Evolutionary conservation across 305 asterid species (phyloP).

Genomic region (Petunia hybrid): DNA sequence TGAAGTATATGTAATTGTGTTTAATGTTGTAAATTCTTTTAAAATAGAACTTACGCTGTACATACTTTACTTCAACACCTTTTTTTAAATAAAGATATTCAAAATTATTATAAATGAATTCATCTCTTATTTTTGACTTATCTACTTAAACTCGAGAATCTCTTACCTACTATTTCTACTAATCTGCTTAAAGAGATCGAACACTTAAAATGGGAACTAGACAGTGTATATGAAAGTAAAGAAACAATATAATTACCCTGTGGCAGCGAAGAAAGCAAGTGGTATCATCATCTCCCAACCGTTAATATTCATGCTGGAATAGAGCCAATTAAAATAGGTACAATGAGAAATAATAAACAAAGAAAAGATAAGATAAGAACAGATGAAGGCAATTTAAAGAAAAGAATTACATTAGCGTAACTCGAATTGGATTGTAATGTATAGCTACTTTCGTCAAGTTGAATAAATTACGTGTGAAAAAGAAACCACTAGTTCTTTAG

Average conservation of each 20-base stretch:
- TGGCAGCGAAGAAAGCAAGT: conserved; percentile 62
- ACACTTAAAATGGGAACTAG: background rate
- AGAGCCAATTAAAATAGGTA: background rate
- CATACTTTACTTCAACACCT: background rate
- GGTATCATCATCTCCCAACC: conserved; percentile 75
- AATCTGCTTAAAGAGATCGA: background rate
- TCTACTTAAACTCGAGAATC: background rate
- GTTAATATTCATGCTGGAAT: conserved; percentile 62
- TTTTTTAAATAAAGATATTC: background rate
- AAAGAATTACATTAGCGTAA: background rate
- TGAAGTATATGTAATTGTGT: no score
- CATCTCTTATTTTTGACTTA: background rate
- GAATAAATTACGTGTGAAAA: background rate
- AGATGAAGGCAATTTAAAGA: background rate
- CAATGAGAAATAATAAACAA: background rate
- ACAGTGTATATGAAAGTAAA: background rate
- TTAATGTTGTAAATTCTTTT: no score
- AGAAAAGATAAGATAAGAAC: background rate
- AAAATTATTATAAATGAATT: background rate
- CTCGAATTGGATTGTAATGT: background rate
- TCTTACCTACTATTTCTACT: background rate
- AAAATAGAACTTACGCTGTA: background rate
- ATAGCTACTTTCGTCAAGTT: background rate
- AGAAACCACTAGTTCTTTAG: background rate
- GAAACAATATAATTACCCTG: conserved; percentile 46